Evolutionary conservation across 2,329 filamentous ascomycete species (phyloP), one percentile per base, ranked within the genome.

Genomic region (Trichoderma harzianum): DNA sequence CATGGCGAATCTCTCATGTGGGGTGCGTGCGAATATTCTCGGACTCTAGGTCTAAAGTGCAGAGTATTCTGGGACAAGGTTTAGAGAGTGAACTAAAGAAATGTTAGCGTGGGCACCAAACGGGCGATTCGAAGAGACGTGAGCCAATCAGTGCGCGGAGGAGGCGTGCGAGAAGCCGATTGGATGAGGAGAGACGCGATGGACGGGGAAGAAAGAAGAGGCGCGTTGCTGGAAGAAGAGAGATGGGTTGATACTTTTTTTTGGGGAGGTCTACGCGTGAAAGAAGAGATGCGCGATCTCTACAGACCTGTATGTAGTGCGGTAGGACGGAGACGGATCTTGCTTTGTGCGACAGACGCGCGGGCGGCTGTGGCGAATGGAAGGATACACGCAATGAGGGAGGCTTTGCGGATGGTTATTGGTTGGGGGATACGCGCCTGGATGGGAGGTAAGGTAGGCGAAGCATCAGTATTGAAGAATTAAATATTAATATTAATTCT

Each of bases 121-220:
- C 7, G 21, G 51, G 64, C 47, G 64, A 57, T 57, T 57, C 32
- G 53, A 57, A 53, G 57, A 60, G 62, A 32, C 16, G 14, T 11
- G 1, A 43, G 47, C 71, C 66, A 72, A 70, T 72, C 34, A 62
- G 5, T 12, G 53, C 6, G 24, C n/a, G 10, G 11, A 65, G 3
- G 32, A 10, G 34, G 32, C 24, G 67, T 72, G 71, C 66, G 43
- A n/a, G 14, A 39, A 72, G 66, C 71, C 66, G 71, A 72, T 72
- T 72, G 66, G 71, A 12, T 8, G 32, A 10, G 26, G 26, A 26
- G 28, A 28, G 28, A 68, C 64, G 64, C 64, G 64, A 18, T n/a
- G 28, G 28, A 28, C 14, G 8, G 8, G 28, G 7, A 43, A 14
- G 24, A 32, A 32, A 28, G 24, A 43, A 21, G 65, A 43, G 24